Base-by-base conservation (phyloP, 108 stramenopile species). In the Cyclotella choctawhatcheeana region DNA sequence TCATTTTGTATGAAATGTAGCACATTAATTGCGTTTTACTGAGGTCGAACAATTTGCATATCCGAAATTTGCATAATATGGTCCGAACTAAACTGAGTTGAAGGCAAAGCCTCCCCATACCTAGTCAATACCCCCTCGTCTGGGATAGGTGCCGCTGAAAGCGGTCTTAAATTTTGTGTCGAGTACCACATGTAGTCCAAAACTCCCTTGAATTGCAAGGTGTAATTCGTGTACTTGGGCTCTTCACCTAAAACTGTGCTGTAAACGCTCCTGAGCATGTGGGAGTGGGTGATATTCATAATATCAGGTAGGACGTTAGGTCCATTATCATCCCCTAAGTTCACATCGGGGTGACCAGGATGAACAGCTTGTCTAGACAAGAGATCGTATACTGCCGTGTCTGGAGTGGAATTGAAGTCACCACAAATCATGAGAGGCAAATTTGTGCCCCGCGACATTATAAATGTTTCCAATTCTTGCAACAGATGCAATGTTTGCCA, bases 121-220 rank as follows among this genome's bases (percentile, higher is more conserved):
- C 82, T 67, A 26, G 83, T 91, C 50, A 98, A 71, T 56, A 77
- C 82, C 25, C 68, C 61, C 76, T 93, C 91, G 58, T 88, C 85
- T 8, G 92, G 97, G 40, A 98, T 85, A 10, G 94, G 89, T 33
- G 96, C 91, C 17, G 93, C 92, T 37, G 94, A 89, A 37, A 97
- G 74, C 26, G 97, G 96, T 60, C 90, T 80, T 71, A 97, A 59
- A 73, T 87, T 87, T 58, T 80, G 84, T 12, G 88, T 81, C n/a
- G 90, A 89, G 83, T 93, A 98, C 94, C 97, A 98, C 61, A 98
- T 88, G 83, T 99, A 99, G 77, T 99, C 99, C 71, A 99, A 82
- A 26, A 86, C 85, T 30, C 99, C 99, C 74, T 85, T 89, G 92
- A 97, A 99, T 43, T 86, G 81, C 51, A 63, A 61, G 27, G 97